Conservation (phyloP, 768 basidiomycete species). For the Mycena filopes region DNA sequence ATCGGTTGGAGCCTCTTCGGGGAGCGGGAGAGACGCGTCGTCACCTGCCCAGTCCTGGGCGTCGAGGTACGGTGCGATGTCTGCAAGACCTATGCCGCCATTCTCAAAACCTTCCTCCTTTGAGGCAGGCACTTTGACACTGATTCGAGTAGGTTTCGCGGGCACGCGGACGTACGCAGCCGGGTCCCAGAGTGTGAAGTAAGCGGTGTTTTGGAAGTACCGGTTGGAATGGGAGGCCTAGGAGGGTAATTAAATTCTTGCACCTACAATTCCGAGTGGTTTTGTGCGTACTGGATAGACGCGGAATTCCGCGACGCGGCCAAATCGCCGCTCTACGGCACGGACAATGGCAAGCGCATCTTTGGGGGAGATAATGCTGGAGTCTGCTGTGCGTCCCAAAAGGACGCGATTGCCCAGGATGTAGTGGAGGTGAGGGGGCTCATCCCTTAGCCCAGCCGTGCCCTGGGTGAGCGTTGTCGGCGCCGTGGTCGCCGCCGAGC, state of each 20-base stretch:
- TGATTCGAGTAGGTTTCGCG: background rate
- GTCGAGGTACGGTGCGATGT: conserved; percentile 5
- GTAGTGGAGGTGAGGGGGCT: conserved; percentile 9
- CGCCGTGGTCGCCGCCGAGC: background rate
- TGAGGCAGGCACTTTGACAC: background rate
- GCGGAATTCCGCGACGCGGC: conserved; percentile 20
- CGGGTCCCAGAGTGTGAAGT: conserved; percentile 19
- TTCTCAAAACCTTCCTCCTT: background rate
- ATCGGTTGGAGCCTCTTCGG: background rate
- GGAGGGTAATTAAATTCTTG: background rate
- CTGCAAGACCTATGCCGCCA: conserved; percentile 19
- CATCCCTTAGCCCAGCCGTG: background rate
- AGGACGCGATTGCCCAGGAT: conserved; percentile 41
- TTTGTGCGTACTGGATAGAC: conserved; percentile 10
- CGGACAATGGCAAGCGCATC: conserved; percentile 64
- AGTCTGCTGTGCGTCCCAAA: conserved; percentile 52
- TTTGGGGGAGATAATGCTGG: conserved; percentile 55
- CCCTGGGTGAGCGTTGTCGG: background rate
- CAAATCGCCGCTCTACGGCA: conserved; percentile 56
- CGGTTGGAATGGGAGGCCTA: conserved; percentile 5
- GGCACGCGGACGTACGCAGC: conserved; percentile 22
- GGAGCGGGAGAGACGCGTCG: conserved; percentile 13
- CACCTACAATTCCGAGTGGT: background rate
- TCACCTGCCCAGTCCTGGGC: conserved; percentile 14
- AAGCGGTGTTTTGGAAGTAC: conserved; percentile 10